Evolutionary conservation across 352 stramenopile species (phyloP).

Genomic region (Globisporangium solare): DNA sequence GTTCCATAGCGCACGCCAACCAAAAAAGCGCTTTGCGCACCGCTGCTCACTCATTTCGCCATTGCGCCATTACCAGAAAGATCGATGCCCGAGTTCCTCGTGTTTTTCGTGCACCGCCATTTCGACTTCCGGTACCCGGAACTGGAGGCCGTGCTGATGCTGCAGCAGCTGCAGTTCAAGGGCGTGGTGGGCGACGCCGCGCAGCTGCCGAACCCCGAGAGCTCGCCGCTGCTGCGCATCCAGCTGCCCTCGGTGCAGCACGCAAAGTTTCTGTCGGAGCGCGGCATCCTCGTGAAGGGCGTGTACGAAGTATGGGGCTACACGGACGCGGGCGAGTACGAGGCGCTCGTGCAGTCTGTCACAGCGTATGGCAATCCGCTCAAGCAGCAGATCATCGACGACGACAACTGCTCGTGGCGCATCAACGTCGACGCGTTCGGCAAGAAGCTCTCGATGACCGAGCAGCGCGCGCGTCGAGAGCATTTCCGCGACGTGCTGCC

Average conservation of each 20-base stretch:
- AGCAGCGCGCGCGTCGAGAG: constrained; percentile 49
- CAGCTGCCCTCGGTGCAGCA: constrained; percentile 46
- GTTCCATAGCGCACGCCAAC: not conserved
- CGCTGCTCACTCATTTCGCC: no score
- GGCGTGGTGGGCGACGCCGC: constrained; percentile 26
- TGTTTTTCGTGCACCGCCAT: constrained; percentile 82
- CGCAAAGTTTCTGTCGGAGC: constrained; percentile 75
- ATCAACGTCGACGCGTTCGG: constrained; percentile 76
- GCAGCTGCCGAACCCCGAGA: constrained; percentile 39
- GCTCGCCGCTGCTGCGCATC: constrained; percentile 60
- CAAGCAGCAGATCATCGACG: constrained; percentile 43
- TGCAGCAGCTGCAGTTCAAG: constrained; percentile 41
- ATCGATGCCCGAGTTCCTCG: constrained; percentile 75
- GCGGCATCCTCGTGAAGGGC: constrained; percentile 77
- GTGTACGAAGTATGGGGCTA: constrained; percentile 80
- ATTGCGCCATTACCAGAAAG: not conserved
- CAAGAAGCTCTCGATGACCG: constrained; percentile 71
- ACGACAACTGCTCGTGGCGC: constrained; percentile 57
- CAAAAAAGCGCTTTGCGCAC: constrained; percentile 1
- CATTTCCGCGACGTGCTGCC: constrained; percentile 48
- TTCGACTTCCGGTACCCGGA: constrained; percentile 83
- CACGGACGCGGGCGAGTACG: constrained; percentile 28
- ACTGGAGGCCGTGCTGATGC: constrained; percentile 63
- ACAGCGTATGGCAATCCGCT: constrained; percentile 23
- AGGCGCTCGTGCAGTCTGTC: constrained; percentile 44